Conservation (phyloP, 768 basidiomycete genomes). For the Arthromyces matolae region DNA sequence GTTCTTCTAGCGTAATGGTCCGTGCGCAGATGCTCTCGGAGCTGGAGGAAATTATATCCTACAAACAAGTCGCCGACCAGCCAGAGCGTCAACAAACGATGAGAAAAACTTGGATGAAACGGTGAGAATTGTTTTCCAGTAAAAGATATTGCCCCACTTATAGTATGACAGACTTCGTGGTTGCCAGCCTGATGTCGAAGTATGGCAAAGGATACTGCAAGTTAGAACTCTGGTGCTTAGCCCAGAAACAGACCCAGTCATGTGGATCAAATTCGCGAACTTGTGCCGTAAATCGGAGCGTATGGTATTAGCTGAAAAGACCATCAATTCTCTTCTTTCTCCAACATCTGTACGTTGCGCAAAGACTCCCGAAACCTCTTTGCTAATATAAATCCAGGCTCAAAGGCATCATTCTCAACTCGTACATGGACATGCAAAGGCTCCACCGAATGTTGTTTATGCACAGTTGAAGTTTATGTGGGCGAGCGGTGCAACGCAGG, state of each 20-base stretch:
- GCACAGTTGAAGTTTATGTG: conserved; percentile 95
- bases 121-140: conserved; percentile 50
- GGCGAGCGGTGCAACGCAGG: conserved; percentile 76
- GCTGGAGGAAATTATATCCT: conserved; percentile 94
- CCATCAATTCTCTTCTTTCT: conserved; percentile 85
- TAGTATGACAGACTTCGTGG: conserved; percentile 67
- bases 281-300: conserved; percentile 93
- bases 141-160: neutral
- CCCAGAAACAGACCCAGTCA: conserved; percentile 90
- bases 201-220: conserved; percentile 97
- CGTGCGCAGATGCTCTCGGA: conserved; percentile 98
- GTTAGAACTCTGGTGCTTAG: conserved; percentile 90
- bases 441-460: conserved; percentile 94
- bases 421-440: conserved; percentile 55
- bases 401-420: conserved; percentile 47
- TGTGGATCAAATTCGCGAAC: conserved; percentile 99
- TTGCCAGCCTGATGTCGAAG: conserved; percentile 97
- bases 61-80: conserved; percentile 92
- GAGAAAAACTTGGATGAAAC: conserved; percentile 95
- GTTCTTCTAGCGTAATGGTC: conserved; percentile 73
- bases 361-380: neutral
- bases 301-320: conserved; percentile 94
- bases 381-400: neutral
- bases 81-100: conserved; percentile 88
- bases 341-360: conserved; percentile 54